Evolutionary conservation across 164 flowering plant species (phyloP), one percentile per base, ranked within the genome.

Genomic region (Nelumbo lutea): DNA sequence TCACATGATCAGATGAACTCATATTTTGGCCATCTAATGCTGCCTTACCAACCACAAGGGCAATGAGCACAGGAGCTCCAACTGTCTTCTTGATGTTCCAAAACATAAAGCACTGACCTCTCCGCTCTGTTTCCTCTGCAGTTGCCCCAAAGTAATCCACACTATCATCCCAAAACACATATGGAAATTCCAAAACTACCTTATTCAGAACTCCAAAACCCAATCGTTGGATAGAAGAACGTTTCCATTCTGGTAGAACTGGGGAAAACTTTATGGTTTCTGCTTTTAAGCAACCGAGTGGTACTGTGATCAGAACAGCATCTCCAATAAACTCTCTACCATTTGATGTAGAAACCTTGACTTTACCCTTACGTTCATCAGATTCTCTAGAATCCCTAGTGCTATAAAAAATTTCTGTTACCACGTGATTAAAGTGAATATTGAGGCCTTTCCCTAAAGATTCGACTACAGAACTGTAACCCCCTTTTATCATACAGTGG

Each of bases 401-500:
- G 61, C 67, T 13, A 69, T 89, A 90, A 47, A 84, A 80, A 69
- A 96, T 72, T 66, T 88, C 82, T 1, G 95, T 83, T 6, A 96
- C 99, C 59, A 86, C 89, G 65, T 92, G 93, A 69, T 93, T 86
- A 78, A 88, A 74, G 77, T 79, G 85, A 42, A 92, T 80, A 69
- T 44, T 8, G 68, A 92, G 87, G 47, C 95, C 98, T 70, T 85
- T 80, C 48, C 84, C 90, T 53, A 92, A 81, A 73, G 98, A 84
- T 73, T 96, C 97, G 65, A 92, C 84, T 70, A 93, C 91, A 68
- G 84, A 77, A 70, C 98, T 85, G 76, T 92, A 96, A 61, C 99
- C 99, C 60, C 98, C 99, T 88, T 92, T 96, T 48, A 96, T 96
- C 99, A 96, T 96, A 81, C 98, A 93, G 73, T 96, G 99, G 57